phyloP scores from a whole-genome alignment of 1,139 yeast species.

The Sugiyamaella paludigena region DNA sequence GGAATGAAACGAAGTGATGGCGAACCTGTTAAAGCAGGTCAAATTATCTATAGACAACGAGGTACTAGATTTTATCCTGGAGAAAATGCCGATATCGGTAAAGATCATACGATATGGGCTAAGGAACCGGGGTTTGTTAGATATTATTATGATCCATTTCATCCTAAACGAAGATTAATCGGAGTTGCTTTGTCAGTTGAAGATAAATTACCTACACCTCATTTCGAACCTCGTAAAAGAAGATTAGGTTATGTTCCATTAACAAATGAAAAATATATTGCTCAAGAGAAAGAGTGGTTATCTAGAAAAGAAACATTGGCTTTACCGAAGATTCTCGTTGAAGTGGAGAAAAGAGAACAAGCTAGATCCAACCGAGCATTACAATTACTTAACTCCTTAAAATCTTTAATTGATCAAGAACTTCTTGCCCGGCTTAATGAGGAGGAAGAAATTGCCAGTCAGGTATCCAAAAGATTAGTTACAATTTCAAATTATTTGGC shows the following conservation, averaged over 20 bases:
- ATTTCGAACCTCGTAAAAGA: constrained; percentile 81
- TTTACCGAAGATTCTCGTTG: constrained; percentile 49
- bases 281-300: constrained; percentile 54
- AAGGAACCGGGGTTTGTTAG: constrained; percentile 90
- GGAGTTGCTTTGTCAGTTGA: constrained; percentile 77
- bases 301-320: constrained; percentile 62
- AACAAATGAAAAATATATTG: constrained; percentile 50
- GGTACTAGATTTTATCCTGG: constrained; percentile 98
- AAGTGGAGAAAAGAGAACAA: constrained; percentile 41
- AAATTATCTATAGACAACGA: constrained; percentile 88
- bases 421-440: constrained; percentile 30
- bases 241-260: constrained; percentile 73
- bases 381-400: constrained; percentile 30
- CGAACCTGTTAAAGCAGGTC: constrained; percentile 68
- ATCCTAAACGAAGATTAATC: constrained; percentile 84
- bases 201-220: constrained; percentile 75
- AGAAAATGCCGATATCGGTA: constrained; percentile 81
- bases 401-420: constrained; percentile 18
- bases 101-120: constrained; percentile 91
- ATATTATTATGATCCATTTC: constrained; percentile 94
- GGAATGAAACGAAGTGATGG: constrained; percentile 89
- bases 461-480: constrained; percentile 46
- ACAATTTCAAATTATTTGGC: constrained; percentile 49
- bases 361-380: constrained; percentile 23
- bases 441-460: constrained; percentile 27